phyloP scores from a whole-genome alignment of 2,329 filamentous ascomycete species.

The Ascochyta viciae-villosae region DNA sequence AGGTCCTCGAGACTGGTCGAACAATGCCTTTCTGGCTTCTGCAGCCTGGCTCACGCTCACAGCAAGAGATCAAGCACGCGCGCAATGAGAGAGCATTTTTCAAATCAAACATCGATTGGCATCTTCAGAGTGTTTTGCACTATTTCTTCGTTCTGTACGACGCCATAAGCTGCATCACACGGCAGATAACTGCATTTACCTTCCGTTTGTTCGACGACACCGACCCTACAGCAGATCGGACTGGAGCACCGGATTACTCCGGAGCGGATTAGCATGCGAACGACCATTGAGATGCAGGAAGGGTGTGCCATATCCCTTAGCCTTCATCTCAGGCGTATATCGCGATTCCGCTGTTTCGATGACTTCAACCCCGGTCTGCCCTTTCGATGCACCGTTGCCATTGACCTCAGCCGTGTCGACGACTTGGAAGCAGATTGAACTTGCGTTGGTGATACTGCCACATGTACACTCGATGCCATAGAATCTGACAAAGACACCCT shows the following conservation, averaged over 20 bases:
- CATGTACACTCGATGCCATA: constrained; percentile 31
- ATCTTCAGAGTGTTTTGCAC: background rate
- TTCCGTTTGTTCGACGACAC: constrained; percentile 5
- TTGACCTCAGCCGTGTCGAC: constrained; percentile 13
- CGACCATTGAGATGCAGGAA: constrained; percentile 21
- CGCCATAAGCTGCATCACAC: too few relatives aligned
- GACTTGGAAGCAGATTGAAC: constrained; percentile 34
- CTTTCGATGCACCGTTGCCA: background rate
- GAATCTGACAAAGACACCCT: constrained; percentile 28
- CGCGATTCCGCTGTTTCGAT: constrained; percentile 4
- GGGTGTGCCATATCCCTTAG: constrained; percentile 26
- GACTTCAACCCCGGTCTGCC: background rate
- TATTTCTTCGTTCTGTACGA: too few relatives aligned
- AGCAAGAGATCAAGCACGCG: background rate
- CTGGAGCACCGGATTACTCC: constrained; percentile 18
- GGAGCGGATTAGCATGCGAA: constrained; percentile 31
- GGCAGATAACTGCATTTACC: background rate
- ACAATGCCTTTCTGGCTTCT: too few relatives aligned
- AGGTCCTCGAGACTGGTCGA: background rate
- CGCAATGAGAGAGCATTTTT: background rate
- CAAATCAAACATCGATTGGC: background rate
- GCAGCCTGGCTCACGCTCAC: background rate
- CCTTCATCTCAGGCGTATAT: constrained; percentile 22
- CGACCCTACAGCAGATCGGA: background rate
- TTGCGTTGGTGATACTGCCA: constrained; percentile 19